Base-by-base conservation (phyloP, 78 protist genomes). In the Diacronema lutheri region DNA sequence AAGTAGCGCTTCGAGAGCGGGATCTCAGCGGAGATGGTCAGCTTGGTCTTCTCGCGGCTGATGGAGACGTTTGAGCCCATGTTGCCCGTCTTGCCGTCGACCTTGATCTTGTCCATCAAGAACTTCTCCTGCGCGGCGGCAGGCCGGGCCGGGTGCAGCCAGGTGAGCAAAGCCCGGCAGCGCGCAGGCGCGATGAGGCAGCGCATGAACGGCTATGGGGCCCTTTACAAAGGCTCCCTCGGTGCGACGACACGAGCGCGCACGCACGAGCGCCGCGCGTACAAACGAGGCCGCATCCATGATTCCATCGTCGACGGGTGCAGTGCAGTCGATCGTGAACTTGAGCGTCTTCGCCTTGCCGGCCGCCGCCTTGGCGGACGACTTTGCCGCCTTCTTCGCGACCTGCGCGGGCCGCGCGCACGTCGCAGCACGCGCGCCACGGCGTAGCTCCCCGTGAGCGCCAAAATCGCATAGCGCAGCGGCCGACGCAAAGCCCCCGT, bases 1-100 rank as follows among this genome's bases (percentile, higher is more conserved):
- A 97, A 55, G 94, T 97, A 97, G 56, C 97, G 62, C 93, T 96
- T 95, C 57, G 91, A 69, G 93, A 94, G 85, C 46, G 89, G 69
- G 81, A 61, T 35, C 80, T 68, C 77, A 71, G 95, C 37, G 21
- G 83, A 29, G 68, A 95, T 79, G 33, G 74, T 19, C 50, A 94
- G 68, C 83, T 83, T 60, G 26, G 73, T 46, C 72, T 65, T 72
- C 9, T 90, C 94, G 37, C 74, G 37, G 40, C 85, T 4, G 89
- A 96, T 61, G 29, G 81, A n/a, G 35, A 95, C 93, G 31, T 16
- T 29, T 37, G 86, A 88, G 65, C 95, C 96, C 26, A 96, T 92
- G 89, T 95, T 92, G 71, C 94, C 95, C 41, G 84, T 88, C 91
- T 95, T 95, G 85, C 94, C 58, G 46, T 2, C 25, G 20, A 84